These are phyloP conservation scores for Gilbertella persicaria DNA, from an alignment of 371 early-diverging fungal genomes.

Conservation along the genomic window DNA sequence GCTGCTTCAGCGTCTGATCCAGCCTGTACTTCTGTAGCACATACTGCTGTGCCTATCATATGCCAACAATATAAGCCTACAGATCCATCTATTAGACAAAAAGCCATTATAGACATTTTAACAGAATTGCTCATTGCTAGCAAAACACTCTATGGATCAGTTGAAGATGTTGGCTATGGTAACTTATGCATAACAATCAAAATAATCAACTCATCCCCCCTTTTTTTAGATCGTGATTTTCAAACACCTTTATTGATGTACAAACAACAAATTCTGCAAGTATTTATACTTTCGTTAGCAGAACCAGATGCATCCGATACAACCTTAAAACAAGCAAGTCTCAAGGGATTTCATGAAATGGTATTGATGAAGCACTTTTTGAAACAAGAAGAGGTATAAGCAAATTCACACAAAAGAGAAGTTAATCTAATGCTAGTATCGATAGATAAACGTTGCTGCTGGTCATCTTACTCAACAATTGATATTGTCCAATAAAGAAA, in stretches of 20 bases:
- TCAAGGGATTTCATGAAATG: constrained; percentile 64
- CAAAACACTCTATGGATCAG: constrained; percentile 55
- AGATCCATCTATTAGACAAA: constrained; percentile 51
- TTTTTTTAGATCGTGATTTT: constrained; percentile 57
- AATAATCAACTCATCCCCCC: background rate
- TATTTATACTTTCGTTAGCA: constrained; percentile 26
- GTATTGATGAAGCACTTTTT: constrained; percentile 65
- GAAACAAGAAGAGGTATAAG: constrained; percentile 47
- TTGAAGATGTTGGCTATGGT: constrained; percentile 30
- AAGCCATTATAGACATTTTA: constrained; percentile 59
- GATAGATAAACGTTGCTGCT: constrained; percentile 20
- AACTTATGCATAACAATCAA: background rate
- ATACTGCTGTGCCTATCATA: constrained; percentile 49
- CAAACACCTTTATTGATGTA: constrained; percentile 59
- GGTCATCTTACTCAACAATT: constrained; percentile 28
- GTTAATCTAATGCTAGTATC: background rate
- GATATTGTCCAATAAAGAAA: constrained; percentile 5
- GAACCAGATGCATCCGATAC: constrained; percentile 29
- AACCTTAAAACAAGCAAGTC: constrained; percentile 53
- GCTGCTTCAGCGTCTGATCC: constrained; percentile 70
- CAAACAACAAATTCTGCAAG: constrained; percentile 43
- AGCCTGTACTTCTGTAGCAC: constrained; percentile 61
- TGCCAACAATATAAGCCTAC: constrained; percentile 46
- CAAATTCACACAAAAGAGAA: background rate
- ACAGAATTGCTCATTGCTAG: constrained; percentile 61